Conservation (phyloP, 169 alveolate species). For the Plasmodium inui region DNA sequence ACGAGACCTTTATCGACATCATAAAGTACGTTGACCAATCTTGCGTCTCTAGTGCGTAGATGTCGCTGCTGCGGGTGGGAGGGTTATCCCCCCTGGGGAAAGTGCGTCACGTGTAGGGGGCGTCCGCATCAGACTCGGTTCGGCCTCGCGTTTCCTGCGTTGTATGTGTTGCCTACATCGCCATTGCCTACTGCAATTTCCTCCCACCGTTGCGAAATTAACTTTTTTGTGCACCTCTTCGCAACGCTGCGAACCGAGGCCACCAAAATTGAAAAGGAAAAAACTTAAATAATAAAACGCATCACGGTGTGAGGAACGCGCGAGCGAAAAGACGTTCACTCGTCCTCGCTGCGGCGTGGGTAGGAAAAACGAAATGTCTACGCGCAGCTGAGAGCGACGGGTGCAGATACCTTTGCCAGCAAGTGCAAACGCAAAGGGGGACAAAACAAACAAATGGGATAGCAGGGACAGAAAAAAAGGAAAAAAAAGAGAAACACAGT, state of each 20-base stretch:
- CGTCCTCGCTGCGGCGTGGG: neutral
- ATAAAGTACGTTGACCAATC: conserved; percentile 38
- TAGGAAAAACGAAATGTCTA: neutral
- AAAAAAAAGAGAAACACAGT: neutral
- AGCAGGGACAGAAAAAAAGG: neutral
- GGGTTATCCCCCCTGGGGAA: neutral
- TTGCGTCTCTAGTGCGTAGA: neutral
- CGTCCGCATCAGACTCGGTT: neutral
- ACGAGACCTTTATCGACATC: conserved; percentile 49
- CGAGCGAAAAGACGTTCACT: neutral
- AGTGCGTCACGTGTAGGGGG: neutral
- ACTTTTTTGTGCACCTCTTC: neutral
- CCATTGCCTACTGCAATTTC: neutral
- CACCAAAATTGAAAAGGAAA: neutral
- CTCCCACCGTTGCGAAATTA: neutral
- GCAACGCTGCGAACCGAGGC: neutral
- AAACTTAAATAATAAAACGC: neutral
- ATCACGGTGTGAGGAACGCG: neutral
- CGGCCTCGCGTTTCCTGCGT: neutral
- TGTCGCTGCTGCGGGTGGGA: neutral
- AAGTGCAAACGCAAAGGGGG: neutral
- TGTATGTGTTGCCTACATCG: neutral
- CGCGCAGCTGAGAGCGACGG: neutral
- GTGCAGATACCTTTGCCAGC: neutral
- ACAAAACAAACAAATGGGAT: neutral